phyloP scores from a whole-genome alignment of 2,329 filamentous ascomycete genomes.

The Fonsecaea pugnacius region DNA sequence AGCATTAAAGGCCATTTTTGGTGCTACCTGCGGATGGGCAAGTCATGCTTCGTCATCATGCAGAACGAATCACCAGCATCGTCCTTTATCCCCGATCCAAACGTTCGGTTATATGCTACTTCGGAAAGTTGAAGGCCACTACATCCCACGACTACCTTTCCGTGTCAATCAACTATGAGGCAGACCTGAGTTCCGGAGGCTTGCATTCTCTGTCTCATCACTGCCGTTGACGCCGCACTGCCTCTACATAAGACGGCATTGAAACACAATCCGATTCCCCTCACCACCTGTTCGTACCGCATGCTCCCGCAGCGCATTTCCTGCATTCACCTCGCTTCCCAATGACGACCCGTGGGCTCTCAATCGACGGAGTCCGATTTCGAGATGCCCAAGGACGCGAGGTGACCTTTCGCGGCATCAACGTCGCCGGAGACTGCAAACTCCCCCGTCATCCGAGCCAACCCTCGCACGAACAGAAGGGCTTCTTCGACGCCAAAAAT shows the following conservation, averaged over 20 bases:
- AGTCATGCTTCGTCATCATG: not conserved
- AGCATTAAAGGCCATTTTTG: too few species aligned
- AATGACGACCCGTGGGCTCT: slow-evolving; percentile 77
- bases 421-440: slow-evolving; percentile 88
- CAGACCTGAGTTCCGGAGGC: not conserved
- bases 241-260: not conserved
- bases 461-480: slow-evolving; percentile 75
- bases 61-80: not conserved
- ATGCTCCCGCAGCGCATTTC: slow-evolving; percentile 23
- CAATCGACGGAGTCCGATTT: slow-evolving; percentile 84
- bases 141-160: not conserved
- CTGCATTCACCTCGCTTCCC: slow-evolving; percentile 7
- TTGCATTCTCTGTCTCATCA: not conserved
- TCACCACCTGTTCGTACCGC: slow-evolving; percentile 10
- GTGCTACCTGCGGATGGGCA: too few species aligned
- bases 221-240: not conserved
- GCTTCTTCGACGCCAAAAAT: slow-evolving; percentile 91
- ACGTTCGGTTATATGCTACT: not conserved
- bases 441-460: slow-evolving; percentile 79
- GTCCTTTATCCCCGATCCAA: not conserved
- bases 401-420: slow-evolving; percentile 89
- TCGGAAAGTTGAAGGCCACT: not conserved
- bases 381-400: slow-evolving; percentile 80
- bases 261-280: not conserved
- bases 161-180: not conserved